phyloP scores from a whole-genome alignment of 805 yeast species.

The Ascoidea tarda region DNA sequence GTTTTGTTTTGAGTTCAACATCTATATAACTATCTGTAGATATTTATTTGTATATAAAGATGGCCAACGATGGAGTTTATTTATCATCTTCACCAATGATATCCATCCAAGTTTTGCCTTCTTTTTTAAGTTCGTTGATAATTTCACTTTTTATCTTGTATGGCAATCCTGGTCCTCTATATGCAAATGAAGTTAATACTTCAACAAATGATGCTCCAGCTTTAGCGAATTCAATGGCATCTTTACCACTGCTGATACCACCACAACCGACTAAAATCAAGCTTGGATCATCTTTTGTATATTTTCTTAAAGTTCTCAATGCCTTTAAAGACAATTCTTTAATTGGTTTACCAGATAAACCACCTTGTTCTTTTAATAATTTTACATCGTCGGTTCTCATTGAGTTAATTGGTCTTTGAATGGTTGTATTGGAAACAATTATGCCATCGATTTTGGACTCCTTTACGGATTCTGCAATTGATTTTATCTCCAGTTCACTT shows the following conservation, averaged over 20 bases:
- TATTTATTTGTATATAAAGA: too few relatives aligned
- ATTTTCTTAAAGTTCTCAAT: conserved; percentile 52
- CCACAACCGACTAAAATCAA: conserved; percentile 87
- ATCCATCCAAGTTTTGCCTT: conserved; percentile 76
- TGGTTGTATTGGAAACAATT: conserved; percentile 83
- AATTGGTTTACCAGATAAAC: conserved; percentile 85
- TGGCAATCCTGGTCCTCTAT: conserved; percentile 81
- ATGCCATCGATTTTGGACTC: conserved; percentile 78
- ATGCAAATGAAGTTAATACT: conserved; percentile 81
- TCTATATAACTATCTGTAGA: too few relatives aligned
- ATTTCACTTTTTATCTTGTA: conserved; percentile 46
- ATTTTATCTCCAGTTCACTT: conserved; percentile 61
- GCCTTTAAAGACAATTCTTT: conserved; percentile 70
- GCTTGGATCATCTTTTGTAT: conserved; percentile 52
- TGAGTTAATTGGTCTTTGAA: conserved; percentile 60
- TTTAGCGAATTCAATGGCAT: conserved; percentile 80
- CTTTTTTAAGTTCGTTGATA: conserved; percentile 43
- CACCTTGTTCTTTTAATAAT: conserved; percentile 56
- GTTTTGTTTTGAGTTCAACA: too few relatives aligned
- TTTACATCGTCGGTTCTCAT: conserved; percentile 27
- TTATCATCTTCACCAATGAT: conserved; percentile 52
- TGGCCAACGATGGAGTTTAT: conserved; percentile 3
- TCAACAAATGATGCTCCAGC: conserved; percentile 92
- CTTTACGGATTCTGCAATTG: conserved; percentile 73
- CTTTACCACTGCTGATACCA: conserved; percentile 78